Evolutionary conservation across 176 grass and related monocot species (phyloP).

Genomic region (Chrysopogon serrulatus): DNA sequence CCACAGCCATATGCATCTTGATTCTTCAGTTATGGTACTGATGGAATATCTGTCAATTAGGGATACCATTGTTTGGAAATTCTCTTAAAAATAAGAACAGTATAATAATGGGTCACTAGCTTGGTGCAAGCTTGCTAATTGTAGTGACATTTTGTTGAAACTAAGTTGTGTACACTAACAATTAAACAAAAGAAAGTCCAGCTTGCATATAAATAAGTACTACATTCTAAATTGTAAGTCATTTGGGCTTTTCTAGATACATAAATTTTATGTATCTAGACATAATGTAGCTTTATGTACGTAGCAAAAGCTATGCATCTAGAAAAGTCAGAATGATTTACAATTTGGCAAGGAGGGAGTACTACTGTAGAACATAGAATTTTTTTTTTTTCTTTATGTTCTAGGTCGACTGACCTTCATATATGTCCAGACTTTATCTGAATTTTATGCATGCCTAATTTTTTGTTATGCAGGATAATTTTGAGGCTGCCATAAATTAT

Average conservation of each 20-base stretch:
- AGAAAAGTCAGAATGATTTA: too few relatives aligned
- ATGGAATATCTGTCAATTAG: background rate
- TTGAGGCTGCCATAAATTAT: slow-evolving; percentile 77
- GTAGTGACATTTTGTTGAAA: background rate
- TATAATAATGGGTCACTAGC: background rate
- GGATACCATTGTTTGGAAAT: background rate
- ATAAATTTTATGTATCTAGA: too few relatives aligned
- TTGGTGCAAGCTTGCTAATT: slow-evolving; percentile 2
- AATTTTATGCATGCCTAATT: slow-evolving; percentile 2
- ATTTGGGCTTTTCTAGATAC: too few relatives aligned
- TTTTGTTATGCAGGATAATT: slow-evolving; percentile 72
- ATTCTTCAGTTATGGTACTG: background rate
- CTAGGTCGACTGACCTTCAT: background rate
- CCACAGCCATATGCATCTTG: background rate
- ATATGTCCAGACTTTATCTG: background rate
- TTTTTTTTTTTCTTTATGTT: background rate
- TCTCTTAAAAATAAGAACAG: background rate
- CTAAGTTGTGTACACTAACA: background rate
- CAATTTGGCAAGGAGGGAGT: too few relatives aligned
- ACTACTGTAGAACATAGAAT: background rate
- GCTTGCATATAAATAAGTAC: background rate
- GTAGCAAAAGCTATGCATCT: too few relatives aligned
- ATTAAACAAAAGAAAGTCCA: background rate
- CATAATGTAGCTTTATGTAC: too few relatives aligned
- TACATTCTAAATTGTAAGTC: too few relatives aligned